Base-by-base conservation (phyloP, 2,329 filamentous ascomycete species). In the Xylariaceae sp. region DNA sequence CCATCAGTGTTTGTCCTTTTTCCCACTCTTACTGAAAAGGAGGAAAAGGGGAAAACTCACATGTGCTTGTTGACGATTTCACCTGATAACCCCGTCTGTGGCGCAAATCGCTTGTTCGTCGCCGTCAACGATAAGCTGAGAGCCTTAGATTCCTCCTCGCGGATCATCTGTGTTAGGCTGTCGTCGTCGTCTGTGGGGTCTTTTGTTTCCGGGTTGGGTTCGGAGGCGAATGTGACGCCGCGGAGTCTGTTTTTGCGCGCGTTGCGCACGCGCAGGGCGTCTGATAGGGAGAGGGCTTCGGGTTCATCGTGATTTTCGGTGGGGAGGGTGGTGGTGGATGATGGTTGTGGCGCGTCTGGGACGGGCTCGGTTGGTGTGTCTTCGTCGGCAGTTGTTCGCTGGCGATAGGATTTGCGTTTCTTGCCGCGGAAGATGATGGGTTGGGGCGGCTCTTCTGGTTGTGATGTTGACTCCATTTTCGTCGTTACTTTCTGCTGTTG, bases 1-100 rank as follows among this genome's bases (percentile, higher is more conserved):
- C 78, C 77, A 84, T 92, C 84, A 92, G 88, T 76, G 72, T 73
- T 70, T 70, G 61, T 53, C 55, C 45, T 15, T 18, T 18, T 18
- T 18, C 17, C 17, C 17, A 18, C 17, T 18, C 17, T 18, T 18
- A 2, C 17, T 18, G 17, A 2, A 18, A 18, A 18, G 17, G 47
- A 23, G 45, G 45, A 49, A 6, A 48, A 37, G 17, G 55, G 23
- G 48, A 54, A 64, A 60, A 84, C 87, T 86, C 82, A 93, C 89
- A 93, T 90, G 77, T 92, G 88, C 75, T 80, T 87, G 72, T 92
- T 88, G 63, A 86, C 80, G 18, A 83, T 72, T 58, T 88, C 86
- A 39, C 82, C 81, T 0, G 87, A 78, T 61, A 86, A 75, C 0
- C 89, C 89, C 0, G 87, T 91, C 72, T 90, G 88, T 59, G 85